Conservation (phyloP, 2,329 filamentous ascomycete species). For the Setomelanomma holmii region DNA sequence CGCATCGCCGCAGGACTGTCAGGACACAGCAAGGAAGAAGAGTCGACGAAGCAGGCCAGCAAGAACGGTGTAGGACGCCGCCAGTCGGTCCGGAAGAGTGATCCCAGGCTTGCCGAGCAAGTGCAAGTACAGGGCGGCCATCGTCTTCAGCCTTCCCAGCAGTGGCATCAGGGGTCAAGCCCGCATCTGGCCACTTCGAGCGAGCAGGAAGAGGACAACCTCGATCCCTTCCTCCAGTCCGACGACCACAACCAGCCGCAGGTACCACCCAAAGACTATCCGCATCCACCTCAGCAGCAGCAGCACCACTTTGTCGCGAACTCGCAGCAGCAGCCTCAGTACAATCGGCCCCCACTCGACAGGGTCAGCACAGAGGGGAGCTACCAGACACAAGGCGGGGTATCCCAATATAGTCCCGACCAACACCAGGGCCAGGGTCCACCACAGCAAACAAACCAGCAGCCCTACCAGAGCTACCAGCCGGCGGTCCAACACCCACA, state of each 20-base stretch:
- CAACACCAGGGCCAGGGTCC: slow-evolving; percentile 36
- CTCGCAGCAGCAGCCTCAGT: slow-evolving; percentile 38
- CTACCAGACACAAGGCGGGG: slow-evolving; percentile 48
- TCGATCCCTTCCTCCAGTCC: slow-evolving; percentile 49
- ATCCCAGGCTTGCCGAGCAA: slow-evolving; percentile 37
- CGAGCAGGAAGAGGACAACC: slow-evolving; percentile 48
- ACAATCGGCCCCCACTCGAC: slow-evolving; percentile 47
- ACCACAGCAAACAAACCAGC: slow-evolving; percentile 28
- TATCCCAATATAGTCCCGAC: slow-evolving; percentile 49
- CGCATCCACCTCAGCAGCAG: slow-evolving; percentile 35
- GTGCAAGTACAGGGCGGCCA: slow-evolving; percentile 32
- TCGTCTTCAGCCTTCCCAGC: slow-evolving; percentile 32
- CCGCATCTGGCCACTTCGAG: slow-evolving; percentile 43
- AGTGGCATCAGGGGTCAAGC: slow-evolving; percentile 40
- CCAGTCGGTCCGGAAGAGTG: slow-evolving; percentile 47
- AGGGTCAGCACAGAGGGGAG: slow-evolving; percentile 49
- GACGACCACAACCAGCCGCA: slow-evolving; percentile 36
- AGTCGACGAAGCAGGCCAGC: slow-evolving; percentile 32
- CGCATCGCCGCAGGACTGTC: slow-evolving; percentile 39
- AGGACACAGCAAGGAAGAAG: slow-evolving; percentile 41
- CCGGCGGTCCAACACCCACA: slow-evolving; percentile 31
- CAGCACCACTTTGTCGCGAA: slow-evolving; percentile 35
- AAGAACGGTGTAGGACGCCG: slow-evolving; percentile 43
- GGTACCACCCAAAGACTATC: slow-evolving; percentile 46
- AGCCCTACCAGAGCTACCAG: slow-evolving; percentile 41